Percentiles rank a stretch among this genome's conserved stretches.
phyloP scores from a whole-genome alignment of 2,329 filamentous ascomycete species.

The Drechslera avenae region DNA sequence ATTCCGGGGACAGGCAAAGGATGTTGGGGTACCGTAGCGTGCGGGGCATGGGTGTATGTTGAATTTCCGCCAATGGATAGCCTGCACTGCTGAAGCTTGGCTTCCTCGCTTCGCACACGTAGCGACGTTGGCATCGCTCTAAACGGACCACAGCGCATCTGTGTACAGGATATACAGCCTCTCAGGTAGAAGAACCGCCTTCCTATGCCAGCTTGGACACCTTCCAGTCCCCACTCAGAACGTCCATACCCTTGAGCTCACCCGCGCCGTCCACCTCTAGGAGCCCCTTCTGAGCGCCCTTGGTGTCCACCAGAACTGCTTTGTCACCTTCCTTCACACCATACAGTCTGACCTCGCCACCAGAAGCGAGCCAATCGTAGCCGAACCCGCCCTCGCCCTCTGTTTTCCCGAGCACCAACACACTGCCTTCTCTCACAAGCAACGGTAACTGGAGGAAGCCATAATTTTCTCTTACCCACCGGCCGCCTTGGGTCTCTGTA shows the following conservation, averaged over 20 bases:
- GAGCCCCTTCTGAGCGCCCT: slow-evolving; percentile 37
- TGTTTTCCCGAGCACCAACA: slow-evolving; percentile 49
- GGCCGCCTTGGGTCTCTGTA: slow-evolving; percentile 49
- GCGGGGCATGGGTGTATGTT: slow-evolving; percentile 21
- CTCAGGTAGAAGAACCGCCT: not conserved
- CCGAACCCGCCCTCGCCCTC: slow-evolving; percentile 47
- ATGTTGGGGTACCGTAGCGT: slow-evolving; percentile 27
- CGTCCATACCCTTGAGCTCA: slow-evolving; percentile 36
- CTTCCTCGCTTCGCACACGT: slow-evolving; percentile 3
- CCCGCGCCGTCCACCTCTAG: slow-evolving; percentile 38
- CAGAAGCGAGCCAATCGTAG: slow-evolving; percentile 50
- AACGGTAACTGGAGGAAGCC: slow-evolving; percentile 49
- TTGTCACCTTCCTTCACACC: slow-evolving; percentile 43
- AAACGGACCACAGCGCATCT: not conserved
- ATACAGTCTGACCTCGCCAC: slow-evolving; percentile 48
- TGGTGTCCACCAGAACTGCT: slow-evolving; percentile 43
- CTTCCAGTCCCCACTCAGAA: slow-evolving; percentile 45
- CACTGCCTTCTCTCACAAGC: slow-evolving; percentile 49
- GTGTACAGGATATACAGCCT: not conserved
- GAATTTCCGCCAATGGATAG: slow-evolving; percentile 32
- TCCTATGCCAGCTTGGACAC: slow-evolving; percentile 35
- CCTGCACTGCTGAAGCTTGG: not conserved
- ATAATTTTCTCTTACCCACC: slow-evolving; percentile 52
- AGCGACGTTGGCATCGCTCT: slow-evolving; percentile 6
- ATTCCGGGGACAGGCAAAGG: slow-evolving; percentile 20